phyloP scores from a whole-genome alignment of 164 flowering plant genomes.

The Piper longum region DNA sequence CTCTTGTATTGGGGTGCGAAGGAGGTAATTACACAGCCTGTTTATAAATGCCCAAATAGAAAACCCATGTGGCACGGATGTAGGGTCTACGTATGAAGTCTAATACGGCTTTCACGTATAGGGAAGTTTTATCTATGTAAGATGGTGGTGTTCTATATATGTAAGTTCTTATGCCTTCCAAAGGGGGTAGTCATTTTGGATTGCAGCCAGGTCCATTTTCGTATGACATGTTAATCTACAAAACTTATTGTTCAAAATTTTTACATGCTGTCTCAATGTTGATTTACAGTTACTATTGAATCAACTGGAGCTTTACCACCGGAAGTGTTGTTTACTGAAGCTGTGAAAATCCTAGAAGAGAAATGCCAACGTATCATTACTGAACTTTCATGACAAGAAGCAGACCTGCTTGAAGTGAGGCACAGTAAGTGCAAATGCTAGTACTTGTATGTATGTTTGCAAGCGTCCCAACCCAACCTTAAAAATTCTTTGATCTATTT shows the following conservation, averaged over 20 bases:
- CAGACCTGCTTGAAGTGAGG: background rate
- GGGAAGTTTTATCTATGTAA: too few relatives aligned
- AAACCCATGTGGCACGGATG: too few relatives aligned
- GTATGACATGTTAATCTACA: background rate
- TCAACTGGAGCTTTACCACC: constrained; percentile 89
- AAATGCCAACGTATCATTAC: constrained; percentile 70
- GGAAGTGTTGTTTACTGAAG: constrained; percentile 77
- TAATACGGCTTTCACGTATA: too few relatives aligned
- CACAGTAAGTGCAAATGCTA: background rate
- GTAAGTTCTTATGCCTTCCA: too few relatives aligned
- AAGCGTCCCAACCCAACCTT: background rate
- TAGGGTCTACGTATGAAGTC: too few relatives aligned
- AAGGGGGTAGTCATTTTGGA: too few relatives aligned
- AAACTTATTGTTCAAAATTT: background rate
- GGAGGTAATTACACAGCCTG: too few relatives aligned
- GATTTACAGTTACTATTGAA: constrained; percentile 56
- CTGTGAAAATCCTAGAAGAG: constrained; percentile 86
- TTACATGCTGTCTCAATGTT: background rate
- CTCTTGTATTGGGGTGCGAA: too few relatives aligned
- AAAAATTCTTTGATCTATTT: too few relatives aligned
- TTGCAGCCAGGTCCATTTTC: background rate
- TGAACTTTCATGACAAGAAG: constrained; percentile 47
- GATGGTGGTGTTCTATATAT: too few relatives aligned
- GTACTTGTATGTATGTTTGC: background rate
- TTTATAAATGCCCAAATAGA: too few relatives aligned